Evolutionary conservation across 2,329 filamentous ascomycete species (phyloP).

Genomic region (Colletotrichum sp.): DNA sequence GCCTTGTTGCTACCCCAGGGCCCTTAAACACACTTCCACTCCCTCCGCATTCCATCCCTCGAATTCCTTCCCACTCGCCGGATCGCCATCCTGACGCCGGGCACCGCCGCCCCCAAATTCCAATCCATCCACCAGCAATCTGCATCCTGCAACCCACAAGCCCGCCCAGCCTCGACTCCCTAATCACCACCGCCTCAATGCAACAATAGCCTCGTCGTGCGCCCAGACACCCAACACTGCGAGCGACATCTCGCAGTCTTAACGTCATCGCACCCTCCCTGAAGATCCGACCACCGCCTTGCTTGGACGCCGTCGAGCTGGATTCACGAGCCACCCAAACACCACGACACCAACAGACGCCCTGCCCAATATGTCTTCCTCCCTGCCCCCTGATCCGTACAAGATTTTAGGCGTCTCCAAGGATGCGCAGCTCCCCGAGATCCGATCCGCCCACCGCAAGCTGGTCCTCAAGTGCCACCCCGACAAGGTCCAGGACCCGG

Average conservation of each 20-base stretch:
- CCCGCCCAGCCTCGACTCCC: neutral
- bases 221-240: conserved; percentile 6
- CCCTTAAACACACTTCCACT: neutral
- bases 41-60: conserved; percentile 14
- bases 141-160: neutral
- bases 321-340: conserved; percentile 16
- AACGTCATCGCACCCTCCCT: neutral
- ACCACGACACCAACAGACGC: neutral
- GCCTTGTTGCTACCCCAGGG: neutral
- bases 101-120: conserved; percentile 9
- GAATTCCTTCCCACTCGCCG: neutral
- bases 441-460: conserved; percentile 83
- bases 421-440: conserved; percentile 72
- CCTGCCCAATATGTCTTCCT: conserved; percentile 49
- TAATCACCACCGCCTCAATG: conserved; percentile 20
- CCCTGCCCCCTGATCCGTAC: conserved; percentile 75
- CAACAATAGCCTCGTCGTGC: conserved; percentile 18
- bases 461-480: conserved; percentile 88
- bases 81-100: neutral
- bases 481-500: conserved; percentile 84
- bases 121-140: neutral
- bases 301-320: conserved; percentile 6
- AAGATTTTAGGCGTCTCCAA: conserved; percentile 74
- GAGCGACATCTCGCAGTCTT: conserved; percentile 7
- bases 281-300: neutral